Evolutionary conservation across 2,329 filamentous ascomycete species (phyloP).

Genomic region (Nigrospora osmanthi): DNA sequence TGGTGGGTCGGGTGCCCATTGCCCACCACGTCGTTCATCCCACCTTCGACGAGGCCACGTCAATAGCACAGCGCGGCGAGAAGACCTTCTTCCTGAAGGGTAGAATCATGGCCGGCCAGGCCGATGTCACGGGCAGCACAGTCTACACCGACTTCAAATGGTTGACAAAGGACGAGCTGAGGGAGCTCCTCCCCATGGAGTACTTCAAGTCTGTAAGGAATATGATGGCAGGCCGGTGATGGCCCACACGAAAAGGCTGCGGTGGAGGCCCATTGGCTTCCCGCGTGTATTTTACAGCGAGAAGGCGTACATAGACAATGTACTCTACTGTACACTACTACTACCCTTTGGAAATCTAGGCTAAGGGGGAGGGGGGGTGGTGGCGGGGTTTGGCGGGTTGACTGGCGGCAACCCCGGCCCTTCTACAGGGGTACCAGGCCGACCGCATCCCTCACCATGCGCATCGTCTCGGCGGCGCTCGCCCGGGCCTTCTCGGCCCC

Average conservation of each 20-base stretch:
- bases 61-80: conserved; percentile 47
- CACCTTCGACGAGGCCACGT: conserved; percentile 32
- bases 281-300: conserved; percentile 5
- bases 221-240: conserved; percentile 73
- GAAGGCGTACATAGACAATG: conserved; percentile 6
- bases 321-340: conserved; percentile 4
- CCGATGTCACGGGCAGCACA: conserved; percentile 63
- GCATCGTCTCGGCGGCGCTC: conserved; percentile 2
- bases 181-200: conserved; percentile 52
- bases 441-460: background rate
- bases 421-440: background rate
- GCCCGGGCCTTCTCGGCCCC: conserved; percentile 3
- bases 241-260: background rate
- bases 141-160: conserved; percentile 80
- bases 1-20: conserved; percentile 83
- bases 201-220: conserved; percentile 74
- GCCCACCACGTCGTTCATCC: conserved; percentile 64
- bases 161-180: conserved; percentile 83
- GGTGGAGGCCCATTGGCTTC: conserved; percentile 6
- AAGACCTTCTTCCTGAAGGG: conserved; percentile 97
- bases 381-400: too few relatives aligned
- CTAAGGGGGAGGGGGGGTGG: too few relatives aligned
- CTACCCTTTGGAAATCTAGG: too few relatives aligned
- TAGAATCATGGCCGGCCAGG: conserved; percentile 95
- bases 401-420: too few relatives aligned